Percentiles rank a stretch among this genome's conserved stretches.
These are phyloP conservation scores for Aspergillus awamori DNA, from an alignment of 2,329 filamentous ascomycete genomes.

Conservation along the genomic window DNA sequence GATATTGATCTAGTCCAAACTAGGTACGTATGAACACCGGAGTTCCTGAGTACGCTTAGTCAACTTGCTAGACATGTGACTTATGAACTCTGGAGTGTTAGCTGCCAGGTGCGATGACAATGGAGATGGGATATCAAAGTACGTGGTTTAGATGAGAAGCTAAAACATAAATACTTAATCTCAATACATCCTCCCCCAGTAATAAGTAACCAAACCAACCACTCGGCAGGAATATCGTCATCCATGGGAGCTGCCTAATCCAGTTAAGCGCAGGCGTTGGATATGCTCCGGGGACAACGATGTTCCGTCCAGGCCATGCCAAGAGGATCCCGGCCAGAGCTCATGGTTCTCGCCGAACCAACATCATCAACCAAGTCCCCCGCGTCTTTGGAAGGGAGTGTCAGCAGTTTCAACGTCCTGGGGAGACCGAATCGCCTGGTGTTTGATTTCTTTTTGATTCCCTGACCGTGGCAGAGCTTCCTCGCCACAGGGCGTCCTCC, in stretches of 20 bases:
- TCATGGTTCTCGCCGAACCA: conserved; percentile 7
- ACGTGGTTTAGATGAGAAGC: too few relatives aligned
- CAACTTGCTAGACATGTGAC: too few relatives aligned
- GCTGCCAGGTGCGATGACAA: too few relatives aligned
- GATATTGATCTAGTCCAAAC: too few relatives aligned
- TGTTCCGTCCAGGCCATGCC: conserved; percentile 10
- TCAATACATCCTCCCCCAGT: too few relatives aligned
- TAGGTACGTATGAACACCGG: too few relatives aligned
- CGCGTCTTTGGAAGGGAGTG: not conserved
- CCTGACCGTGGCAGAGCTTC: not conserved
- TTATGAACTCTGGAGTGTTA: too few relatives aligned
- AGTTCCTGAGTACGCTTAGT: too few relatives aligned
- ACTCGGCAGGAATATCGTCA: not conserved
- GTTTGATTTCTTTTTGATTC: not conserved
- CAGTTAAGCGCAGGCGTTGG: not conserved
- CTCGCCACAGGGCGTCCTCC: not conserved
- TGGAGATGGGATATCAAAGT: too few relatives aligned
- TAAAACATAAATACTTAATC: too few relatives aligned
- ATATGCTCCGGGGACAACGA: conserved; percentile 6
- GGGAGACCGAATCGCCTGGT: not conserved
- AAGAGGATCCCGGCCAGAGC: conserved; percentile 13
- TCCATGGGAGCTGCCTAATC: not conserved
- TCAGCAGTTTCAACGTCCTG: not conserved
- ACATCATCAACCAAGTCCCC: conserved; percentile 5
- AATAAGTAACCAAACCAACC: too few relatives aligned